phyloP scores from a whole-genome alignment of 371 early-diverging fungal genomes.

The Coemansia sp. region DNA sequence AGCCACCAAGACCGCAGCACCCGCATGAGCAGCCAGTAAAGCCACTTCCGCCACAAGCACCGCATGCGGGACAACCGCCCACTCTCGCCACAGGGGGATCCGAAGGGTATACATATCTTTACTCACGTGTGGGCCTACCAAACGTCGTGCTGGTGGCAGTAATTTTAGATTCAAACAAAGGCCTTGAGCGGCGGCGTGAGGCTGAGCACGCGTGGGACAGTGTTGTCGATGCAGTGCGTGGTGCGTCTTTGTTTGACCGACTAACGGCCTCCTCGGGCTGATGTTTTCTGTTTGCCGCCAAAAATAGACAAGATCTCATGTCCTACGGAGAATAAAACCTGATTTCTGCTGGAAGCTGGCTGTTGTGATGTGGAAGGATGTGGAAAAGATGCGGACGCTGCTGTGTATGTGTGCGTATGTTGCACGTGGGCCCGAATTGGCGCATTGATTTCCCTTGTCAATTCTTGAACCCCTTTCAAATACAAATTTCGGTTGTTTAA shows the following conservation, averaged over 20 bases:
- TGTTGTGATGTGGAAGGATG: slow-evolving; percentile 3
- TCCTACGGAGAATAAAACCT: neutral
- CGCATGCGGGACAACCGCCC: neutral
- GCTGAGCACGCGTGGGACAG: slow-evolving; percentile 39
- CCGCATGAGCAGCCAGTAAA: neutral
- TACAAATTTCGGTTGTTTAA: slow-evolving; percentile 6
- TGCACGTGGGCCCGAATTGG: slow-evolving; percentile 11
- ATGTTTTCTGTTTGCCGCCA: neutral
- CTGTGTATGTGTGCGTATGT: neutral
- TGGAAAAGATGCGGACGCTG: neutral
- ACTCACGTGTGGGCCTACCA: slow-evolving; percentile 39
- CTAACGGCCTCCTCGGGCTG: slow-evolving; percentile 21
- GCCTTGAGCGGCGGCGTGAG: slow-evolving; percentile 39
- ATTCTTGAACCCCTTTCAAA: neutral
- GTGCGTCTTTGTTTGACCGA: slow-evolving; percentile 30
- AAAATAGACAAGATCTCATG: slow-evolving; percentile 5
- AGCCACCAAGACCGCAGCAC: slow-evolving; percentile 3
- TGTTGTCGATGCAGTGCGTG: slow-evolving; percentile 39
- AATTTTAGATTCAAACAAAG: slow-evolving; percentile 35
- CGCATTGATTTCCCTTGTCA: slow-evolving; percentile 9
- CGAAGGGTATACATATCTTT: slow-evolving; percentile 42
- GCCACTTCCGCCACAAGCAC: neutral
- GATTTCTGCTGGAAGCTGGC: neutral
- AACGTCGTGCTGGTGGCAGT: slow-evolving; percentile 37
- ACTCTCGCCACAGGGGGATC: slow-evolving; percentile 12